Percentiles rank a stretch among this genome's conserved stretches.
phyloP scores from a whole-genome alignment of 805 yeast genomes.

The Ogataea salicorniae region DNA sequence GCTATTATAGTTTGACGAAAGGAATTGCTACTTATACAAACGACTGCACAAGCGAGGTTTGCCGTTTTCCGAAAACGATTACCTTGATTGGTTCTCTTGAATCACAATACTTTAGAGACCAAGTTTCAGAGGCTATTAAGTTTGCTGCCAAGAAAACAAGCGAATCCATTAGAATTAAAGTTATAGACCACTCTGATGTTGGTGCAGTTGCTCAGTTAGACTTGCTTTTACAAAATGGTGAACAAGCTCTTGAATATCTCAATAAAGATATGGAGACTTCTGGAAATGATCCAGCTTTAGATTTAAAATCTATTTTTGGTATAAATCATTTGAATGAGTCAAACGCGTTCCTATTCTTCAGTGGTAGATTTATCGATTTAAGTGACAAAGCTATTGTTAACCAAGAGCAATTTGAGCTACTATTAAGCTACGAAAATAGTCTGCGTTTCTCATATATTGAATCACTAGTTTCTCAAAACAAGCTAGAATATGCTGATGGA shows the following conservation, averaged over 20 bases:
- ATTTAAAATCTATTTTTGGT: conserved; percentile 3
- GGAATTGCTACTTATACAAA: neutral
- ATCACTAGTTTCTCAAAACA: conserved; percentile 1
- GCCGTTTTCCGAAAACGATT: conserved; percentile 22
- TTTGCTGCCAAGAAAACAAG: conserved; percentile 3
- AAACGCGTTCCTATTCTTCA: conserved; percentile 39
- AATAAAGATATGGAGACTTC: neutral
- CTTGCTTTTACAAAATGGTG: too few species aligned
- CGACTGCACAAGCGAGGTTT: neutral
- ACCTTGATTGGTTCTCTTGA: conserved; percentile 60
- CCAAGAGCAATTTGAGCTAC: conserved; percentile 29
- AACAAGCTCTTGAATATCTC: too few species aligned
- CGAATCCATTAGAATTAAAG: conserved; percentile 14
- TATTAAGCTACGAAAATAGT: conserved; percentile 43
- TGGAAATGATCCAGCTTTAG: neutral
- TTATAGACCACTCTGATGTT: conserved; percentile 11
- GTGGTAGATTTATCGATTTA: conserved; percentile 48
- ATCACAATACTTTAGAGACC: conserved; percentile 33
- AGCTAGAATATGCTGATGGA: neutral
- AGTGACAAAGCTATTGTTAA: conserved; percentile 21
- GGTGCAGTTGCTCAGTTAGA: neutral
- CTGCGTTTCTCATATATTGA: conserved; percentile 33
- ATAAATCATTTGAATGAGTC: conserved; percentile 1
- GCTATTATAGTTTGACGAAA: neutral
- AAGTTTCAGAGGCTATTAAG: conserved; percentile 36